Evolutionary conservation across 305 asterid genomes (phyloP).

Genomic region (Andrographis paniculata): DNA sequence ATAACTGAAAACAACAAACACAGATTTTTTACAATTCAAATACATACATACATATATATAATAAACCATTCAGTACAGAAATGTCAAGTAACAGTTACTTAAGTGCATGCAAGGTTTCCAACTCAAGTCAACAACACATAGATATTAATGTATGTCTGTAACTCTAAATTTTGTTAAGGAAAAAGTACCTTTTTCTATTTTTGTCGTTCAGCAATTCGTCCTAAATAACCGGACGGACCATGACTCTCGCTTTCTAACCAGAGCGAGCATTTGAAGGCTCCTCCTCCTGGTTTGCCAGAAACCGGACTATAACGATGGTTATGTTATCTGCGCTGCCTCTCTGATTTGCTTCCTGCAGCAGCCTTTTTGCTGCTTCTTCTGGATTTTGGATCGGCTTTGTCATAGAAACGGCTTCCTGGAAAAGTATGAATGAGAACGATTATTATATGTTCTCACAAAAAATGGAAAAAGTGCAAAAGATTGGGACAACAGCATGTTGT

Average conservation of each 20-base stretch:
- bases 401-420: constrained; percentile 45
- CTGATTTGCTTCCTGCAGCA: constrained; percentile 45
- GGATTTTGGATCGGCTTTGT: constrained; percentile 41
- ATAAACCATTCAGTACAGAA: too few relatives aligned
- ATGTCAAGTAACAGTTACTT: too few relatives aligned
- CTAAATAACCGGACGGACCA: too few relatives aligned
- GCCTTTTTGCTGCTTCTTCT: constrained; percentile 42
- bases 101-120: too few relatives aligned
- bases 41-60: background rate
- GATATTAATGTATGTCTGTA: too few relatives aligned
- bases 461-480: background rate
- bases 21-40: background rate
- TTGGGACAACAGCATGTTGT: background rate
- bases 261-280: constrained; percentile 27
- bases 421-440: background rate
- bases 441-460: background rate
- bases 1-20: background rate
- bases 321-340: constrained; percentile 50
- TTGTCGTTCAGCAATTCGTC: too few relatives aligned
- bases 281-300: constrained; percentile 25
- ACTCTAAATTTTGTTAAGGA: constrained; percentile 13
- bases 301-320: constrained; percentile 40
- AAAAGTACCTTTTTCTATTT: too few relatives aligned
- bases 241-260: background rate
- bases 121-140: too few relatives aligned